Evolutionary conservation across 2,329 filamentous ascomycete genomes (phyloP), one percentile per base, ranked within the genome.

Genomic region (Coniosporium tulheliwenetii): DNA sequence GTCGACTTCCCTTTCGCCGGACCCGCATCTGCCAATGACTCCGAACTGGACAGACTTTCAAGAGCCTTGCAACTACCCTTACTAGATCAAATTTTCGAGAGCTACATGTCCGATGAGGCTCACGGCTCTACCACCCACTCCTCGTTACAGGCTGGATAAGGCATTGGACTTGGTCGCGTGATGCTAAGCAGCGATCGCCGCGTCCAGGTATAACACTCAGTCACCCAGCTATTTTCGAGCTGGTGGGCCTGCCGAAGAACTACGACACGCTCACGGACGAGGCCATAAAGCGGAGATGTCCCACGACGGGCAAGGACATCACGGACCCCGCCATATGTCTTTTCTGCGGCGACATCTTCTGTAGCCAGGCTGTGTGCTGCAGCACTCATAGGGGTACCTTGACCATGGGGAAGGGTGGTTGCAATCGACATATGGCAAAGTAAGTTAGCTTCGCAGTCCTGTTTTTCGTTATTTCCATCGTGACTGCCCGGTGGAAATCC

Each of bases 301-400:
- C 86, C 0, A 93, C 79, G 2, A 94, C 85, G 1, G 86, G 86
- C 48, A 93, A 91, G 57, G 89, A 95, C 50, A 66, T 98, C 39
- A 81, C 79, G 2, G 93, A 98, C 58, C 86, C 91, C 0, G 84
- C 82, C 47, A 75, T 98, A 32, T 98, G 91, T 55, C 71, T 98
- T 33, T 85, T 95, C 64, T 98, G 91, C 55, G 89, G 91, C 30
- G 86, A 87, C n/a, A 85, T 98, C 34, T 89, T 95, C 61, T 98
- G 91, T 62, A 85, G 82, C 8, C 91, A 98, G 65, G 85, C 82
- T 37, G 81, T 87, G 37, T 98, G 91, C 64, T 98, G 91, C 58
- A 76, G 84, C 54, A 78, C 77, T 26, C 19, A 4, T 26, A 26
- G 19, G 19, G 19, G 19, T 26, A 26, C 19, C 19, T 26, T 26